Conservation (phyloP, 345 rosid species). For the Hypericum androsaemum region DNA sequence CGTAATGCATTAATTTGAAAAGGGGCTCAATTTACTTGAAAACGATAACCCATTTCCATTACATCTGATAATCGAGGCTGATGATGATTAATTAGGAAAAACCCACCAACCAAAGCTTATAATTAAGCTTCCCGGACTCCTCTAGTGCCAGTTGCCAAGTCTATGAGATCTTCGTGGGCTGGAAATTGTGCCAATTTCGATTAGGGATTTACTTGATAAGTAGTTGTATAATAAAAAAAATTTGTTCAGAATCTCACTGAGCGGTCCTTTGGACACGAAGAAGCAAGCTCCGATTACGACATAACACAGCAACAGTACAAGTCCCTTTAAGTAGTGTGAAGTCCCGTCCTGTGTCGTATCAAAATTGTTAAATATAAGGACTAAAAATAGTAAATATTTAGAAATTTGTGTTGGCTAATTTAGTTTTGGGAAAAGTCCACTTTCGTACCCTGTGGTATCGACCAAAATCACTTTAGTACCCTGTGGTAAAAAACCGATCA, state of each 20-base stretch:
- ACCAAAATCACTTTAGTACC: too few relatives aligned
- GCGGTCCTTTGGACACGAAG: constrained; percentile 42
- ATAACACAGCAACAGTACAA: constrained; percentile 57
- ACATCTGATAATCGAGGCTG: too few relatives aligned
- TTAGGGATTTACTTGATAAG: neutral
- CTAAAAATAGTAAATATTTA: too few relatives aligned
- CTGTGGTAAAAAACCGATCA: too few relatives aligned
- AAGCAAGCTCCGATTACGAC: constrained; percentile 73
- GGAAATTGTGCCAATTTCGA: neutral
- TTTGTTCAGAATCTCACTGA: constrained; percentile 21
- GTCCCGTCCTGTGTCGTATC: constrained; percentile 57
- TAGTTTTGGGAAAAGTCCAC: too few relatives aligned
- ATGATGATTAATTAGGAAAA: neutral
- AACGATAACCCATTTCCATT: too few relatives aligned
- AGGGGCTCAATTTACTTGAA: too few relatives aligned
- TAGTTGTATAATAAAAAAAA: neutral
- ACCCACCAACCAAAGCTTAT: constrained; percentile 4
- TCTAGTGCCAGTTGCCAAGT: constrained; percentile 16
- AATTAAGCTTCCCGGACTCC: constrained; percentile 15
- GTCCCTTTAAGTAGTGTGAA: constrained; percentile 86
- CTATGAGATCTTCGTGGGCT: constrained; percentile 17
- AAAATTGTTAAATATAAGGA: too few relatives aligned
- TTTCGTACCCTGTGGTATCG: too few relatives aligned
- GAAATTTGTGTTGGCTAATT: too few relatives aligned
- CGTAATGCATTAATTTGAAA: too few relatives aligned